phyloP scores from a whole-genome alignment of 179 eudicot species.

The Pouteria campechiana region DNA sequence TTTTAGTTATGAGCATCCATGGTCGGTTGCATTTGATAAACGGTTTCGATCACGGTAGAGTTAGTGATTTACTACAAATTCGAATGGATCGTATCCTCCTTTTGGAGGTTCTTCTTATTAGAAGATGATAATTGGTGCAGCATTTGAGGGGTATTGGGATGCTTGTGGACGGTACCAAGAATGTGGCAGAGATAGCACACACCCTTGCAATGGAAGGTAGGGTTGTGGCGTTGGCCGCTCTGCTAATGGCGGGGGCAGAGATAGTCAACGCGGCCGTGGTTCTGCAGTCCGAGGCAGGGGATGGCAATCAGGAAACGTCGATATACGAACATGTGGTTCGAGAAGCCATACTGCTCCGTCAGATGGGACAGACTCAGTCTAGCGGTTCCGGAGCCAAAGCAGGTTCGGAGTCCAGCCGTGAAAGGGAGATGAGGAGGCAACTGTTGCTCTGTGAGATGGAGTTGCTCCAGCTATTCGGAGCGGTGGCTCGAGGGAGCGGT shows the following conservation, averaged over 20 bases:
- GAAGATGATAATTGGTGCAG: slow-evolving; percentile 1
- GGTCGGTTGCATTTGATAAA: too few relatives aligned
- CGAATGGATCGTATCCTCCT: too few relatives aligned
- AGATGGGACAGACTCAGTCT: not conserved
- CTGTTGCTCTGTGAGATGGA: slow-evolving; percentile 23
- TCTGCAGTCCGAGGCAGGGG: slow-evolving; percentile 9
- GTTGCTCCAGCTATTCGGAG: slow-evolving; percentile 29
- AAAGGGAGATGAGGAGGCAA: slow-evolving; percentile 12
- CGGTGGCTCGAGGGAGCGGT: slow-evolving; percentile 7
- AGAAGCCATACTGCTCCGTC: slow-evolving; percentile 16
- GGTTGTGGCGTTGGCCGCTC: slow-evolving; percentile 15
- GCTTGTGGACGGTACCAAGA: slow-evolving; percentile 20
- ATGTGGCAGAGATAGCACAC: slow-evolving; percentile 24
- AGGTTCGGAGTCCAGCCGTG: not conserved
- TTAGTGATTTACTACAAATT: too few relatives aligned
- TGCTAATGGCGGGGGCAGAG: slow-evolving; percentile 26
- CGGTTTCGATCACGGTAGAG: too few relatives aligned
- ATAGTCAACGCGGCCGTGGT: slow-evolving; percentile 18
- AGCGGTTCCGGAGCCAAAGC: not conserved
- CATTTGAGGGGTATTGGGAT: slow-evolving; percentile 17
- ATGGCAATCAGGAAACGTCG: slow-evolving; percentile 13
- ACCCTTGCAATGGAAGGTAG: slow-evolving; percentile 24
- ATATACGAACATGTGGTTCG: slow-evolving; percentile 20
- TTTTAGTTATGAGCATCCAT: too few relatives aligned
- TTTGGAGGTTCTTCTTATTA: not conserved